Evolutionary conservation across 495 filamentous ascomycete species (phyloP).

Genomic region (Sabuloglossum arenarium): DNA sequence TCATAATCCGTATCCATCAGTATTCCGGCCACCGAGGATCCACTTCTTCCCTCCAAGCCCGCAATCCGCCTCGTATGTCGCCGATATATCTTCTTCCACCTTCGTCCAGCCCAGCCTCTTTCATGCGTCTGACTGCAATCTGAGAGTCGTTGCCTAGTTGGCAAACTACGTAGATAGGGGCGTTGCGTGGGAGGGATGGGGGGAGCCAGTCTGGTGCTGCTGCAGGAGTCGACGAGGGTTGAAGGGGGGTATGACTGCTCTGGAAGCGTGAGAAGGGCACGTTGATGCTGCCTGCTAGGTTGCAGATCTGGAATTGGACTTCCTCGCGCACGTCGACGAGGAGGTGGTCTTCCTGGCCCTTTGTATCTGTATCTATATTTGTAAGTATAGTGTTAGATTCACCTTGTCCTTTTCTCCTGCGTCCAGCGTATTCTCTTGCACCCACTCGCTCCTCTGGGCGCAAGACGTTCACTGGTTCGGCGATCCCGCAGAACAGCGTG

Average conservation of each 20-base stretch:
- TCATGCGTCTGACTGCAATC: conserved; percentile 46
- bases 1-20: too few relatives aligned
- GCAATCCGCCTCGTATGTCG: conserved; percentile 66
- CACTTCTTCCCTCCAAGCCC: conserved; percentile 63
- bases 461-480: conserved; percentile 23
- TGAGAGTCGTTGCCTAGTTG: conserved; percentile 82
- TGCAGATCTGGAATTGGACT: conserved; percentile 68
- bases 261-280: conserved; percentile 37
- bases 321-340: conserved; percentile 69
- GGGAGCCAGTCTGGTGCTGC: conserved; percentile 25
- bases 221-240: too few relatives aligned
- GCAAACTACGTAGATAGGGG: conserved; percentile 58
- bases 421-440: too few relatives aligned
- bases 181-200: conserved; percentile 10
- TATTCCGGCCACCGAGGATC: conserved; percentile 49
- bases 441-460: conserved; percentile 41
- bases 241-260: too few relatives aligned
- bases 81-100: conserved; percentile 37
- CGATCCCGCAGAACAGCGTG: conserved; percentile 51
- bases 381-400: too few relatives aligned
- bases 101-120: conserved; percentile 38
- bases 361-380: too few relatives aligned
- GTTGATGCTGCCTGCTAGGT: conserved; percentile 51
- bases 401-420: too few relatives aligned
- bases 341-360: conserved; percentile 19